Conservation (phyloP, 2,329 filamentous ascomycete genomes). For the Trichoderma sp. region DNA sequence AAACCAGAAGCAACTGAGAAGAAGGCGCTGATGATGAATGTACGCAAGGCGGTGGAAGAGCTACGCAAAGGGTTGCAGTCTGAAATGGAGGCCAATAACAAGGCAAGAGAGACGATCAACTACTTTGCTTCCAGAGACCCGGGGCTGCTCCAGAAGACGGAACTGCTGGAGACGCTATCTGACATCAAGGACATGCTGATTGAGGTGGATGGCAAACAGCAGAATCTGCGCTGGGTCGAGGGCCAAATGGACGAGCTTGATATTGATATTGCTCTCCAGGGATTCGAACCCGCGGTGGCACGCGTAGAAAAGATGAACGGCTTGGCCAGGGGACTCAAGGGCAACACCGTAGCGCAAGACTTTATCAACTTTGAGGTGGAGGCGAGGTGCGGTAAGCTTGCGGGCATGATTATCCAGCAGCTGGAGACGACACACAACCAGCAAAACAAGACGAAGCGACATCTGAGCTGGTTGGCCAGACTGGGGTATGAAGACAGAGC, state of each 20-base stretch:
- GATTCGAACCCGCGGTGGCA: constrained; percentile 80
- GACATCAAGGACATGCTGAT: constrained; percentile 86
- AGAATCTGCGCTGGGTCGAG: constrained; percentile 95
- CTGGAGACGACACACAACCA: constrained; percentile 78
- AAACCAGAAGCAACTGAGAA: constrained; percentile 80
- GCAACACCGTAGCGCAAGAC: constrained; percentile 84
- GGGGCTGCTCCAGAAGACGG: constrained; percentile 74
- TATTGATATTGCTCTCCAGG: constrained; percentile 90
- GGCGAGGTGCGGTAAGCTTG: constrained; percentile 77
- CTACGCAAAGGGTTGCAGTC: constrained; percentile 81
- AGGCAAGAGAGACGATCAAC: constrained; percentile 80
- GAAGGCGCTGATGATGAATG: constrained; percentile 77
- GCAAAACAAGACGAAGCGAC: constrained; percentile 73
- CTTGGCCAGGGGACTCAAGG: constrained; percentile 77
- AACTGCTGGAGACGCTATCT: constrained; percentile 76
- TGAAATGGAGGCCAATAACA: constrained; percentile 84
- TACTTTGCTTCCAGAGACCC: constrained; percentile 81
- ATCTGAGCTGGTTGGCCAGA: constrained; percentile 80
- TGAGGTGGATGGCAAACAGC: constrained; percentile 94
- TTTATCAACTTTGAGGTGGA: constrained; percentile 91
- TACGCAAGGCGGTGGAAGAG: constrained; percentile 90
- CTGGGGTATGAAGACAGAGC: constrained; percentile 90
- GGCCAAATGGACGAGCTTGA: constrained; percentile 93
- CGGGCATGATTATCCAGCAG: constrained; percentile 73
- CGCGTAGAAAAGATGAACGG: constrained; percentile 83